These are phyloP conservation scores for Coprinellus micaceus DNA, from an alignment of 768 basidiomycete species.

Conservation along the genomic window DNA sequence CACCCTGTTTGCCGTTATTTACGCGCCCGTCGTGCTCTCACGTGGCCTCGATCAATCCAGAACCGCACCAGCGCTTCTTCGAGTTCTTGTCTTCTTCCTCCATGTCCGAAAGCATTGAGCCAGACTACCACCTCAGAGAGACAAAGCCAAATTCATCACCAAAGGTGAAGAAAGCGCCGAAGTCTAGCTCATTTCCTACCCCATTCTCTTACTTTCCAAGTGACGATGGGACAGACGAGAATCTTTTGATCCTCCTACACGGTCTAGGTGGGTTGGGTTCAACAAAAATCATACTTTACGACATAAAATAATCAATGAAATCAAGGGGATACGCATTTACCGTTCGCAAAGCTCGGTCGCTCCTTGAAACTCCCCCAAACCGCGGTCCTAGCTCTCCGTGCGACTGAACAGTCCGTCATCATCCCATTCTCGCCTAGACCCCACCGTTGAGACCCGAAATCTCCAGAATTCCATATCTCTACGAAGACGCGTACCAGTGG, in stretches of 20 bases:
- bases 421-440: slow-evolving; percentile 3
- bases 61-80: no score
- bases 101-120: no score
- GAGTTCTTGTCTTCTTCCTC: no score
- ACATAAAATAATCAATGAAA: background rate
- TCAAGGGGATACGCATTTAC: slow-evolving; percentile 75
- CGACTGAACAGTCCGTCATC: slow-evolving; percentile 71
- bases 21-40: no score
- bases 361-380: slow-evolving; percentile 87
- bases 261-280: slow-evolving; percentile 62
- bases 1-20: no score
- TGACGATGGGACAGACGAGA: slow-evolving; percentile 82
- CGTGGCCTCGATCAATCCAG: no score
- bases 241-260: slow-evolving; percentile 79
- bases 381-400: slow-evolving; percentile 75
- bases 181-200: slow-evolving; percentile 34
- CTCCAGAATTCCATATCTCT: slow-evolving; percentile 69
- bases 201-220: slow-evolving; percentile 70
- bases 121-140: slow-evolving; percentile 7
- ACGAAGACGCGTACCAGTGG: slow-evolving; percentile 83
- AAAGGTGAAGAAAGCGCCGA: slow-evolving; percentile 2
- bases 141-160: background rate
- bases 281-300: background rate
- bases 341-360: slow-evolving; percentile 71
- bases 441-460: background rate